Base-by-base conservation (phyloP, 208 protist genomes). In the Strigomonas culicis region DNA sequence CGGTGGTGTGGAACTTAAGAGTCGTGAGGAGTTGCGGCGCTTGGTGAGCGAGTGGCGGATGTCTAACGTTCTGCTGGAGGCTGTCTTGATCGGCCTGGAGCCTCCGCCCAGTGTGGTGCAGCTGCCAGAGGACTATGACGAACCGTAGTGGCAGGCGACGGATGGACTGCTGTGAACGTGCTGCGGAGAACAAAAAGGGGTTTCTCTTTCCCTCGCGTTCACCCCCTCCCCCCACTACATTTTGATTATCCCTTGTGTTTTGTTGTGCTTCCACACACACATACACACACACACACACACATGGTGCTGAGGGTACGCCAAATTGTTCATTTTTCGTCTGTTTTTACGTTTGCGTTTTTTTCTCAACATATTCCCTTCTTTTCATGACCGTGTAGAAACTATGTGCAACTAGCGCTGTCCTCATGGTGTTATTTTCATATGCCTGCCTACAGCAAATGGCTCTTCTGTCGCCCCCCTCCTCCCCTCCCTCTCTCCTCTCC, bases 71-170 rank as follows among this genome's bases (percentile, higher is more conserved):
- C 68, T 79, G 17, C 56, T 63, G 6, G 31, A 32, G 4, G 73
- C 68, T 6, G 46, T 78, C 34, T 24, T 78, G 34, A 46, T 78
- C 8, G 73, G 73, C 25, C 67, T 68, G 30, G 36, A 66, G 43
- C 17, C 59, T 47, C 1, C 59, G 7, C n/a, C 10, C 1, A 36
- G 22, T n/a, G 52, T 39, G 22, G 52, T 39, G 21, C 52, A 51
- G 46, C 46, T 51, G n/a, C 46, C 46, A 19, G 46, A 51, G n/a
- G 34, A 39, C 34, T 39, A 39, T 10, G 34, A 13, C 7, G 34
- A 39, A 4, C 7, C 4, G 34, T 10, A 39, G 10, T 39, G 10
- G 34, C 34, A 10, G 7, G 10, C 34, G 7, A 39, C n/a, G n/a
- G n/a, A n/a, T n/a, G n/a, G n/a, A n/a, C n/a, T n/a, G n/a, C n/a